These are phyloP conservation scores for Malassezia yamatoensis DNA, from an alignment of 1,284 basidiomycete species.

Conservation along the genomic window DNA sequence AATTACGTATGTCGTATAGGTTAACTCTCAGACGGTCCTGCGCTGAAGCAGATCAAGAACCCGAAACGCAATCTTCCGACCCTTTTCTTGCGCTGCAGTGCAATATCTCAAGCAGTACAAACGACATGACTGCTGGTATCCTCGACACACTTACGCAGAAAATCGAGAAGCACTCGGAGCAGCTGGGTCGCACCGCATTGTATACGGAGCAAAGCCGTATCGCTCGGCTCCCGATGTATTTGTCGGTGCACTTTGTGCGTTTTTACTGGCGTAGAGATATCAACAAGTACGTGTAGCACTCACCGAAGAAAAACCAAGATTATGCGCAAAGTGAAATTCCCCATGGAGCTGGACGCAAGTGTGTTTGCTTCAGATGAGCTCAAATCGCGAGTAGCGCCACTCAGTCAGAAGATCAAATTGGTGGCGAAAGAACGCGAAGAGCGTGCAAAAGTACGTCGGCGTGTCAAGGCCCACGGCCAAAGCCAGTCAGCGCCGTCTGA, in stretches of 20 bases:
- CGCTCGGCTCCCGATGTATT: conserved; percentile 67
- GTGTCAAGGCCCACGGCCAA: conserved; percentile 54
- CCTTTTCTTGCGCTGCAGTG: conserved; percentile 80
- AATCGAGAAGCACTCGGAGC: conserved; percentile 73
- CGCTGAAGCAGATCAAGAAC: conserved; percentile 68
- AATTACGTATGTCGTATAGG: conserved; percentile 59
- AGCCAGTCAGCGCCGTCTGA: conserved; percentile 46
- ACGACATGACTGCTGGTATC: conserved; percentile 81
- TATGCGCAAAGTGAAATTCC: conserved; percentile 85
- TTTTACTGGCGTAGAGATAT: conserved; percentile 93
- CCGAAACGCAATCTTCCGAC: conserved; percentile 59
- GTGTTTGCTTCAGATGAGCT: conserved; percentile 74
- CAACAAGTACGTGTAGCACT: conserved; percentile 51
- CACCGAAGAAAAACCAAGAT: conserved; percentile 49
- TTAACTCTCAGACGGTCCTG: conserved; percentile 16
- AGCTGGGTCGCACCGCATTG: conserved; percentile 66
- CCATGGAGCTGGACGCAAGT: conserved; percentile 69
- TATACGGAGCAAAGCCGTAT: conserved; percentile 78
- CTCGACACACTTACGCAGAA: conserved; percentile 70
- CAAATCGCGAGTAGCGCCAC: conserved; percentile 60
- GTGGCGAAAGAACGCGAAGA: conserved; percentile 75
- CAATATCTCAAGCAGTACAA: conserved; percentile 75
- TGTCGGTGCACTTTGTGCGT: conserved; percentile 83
- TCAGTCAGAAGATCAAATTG: conserved; percentile 63
- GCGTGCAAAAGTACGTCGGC: conserved; percentile 68